Evolutionary conservation across 2,329 filamentous ascomycete species (phyloP), one percentile per base, ranked within the genome.

Genomic region (Fusarium avenaceum): DNA sequence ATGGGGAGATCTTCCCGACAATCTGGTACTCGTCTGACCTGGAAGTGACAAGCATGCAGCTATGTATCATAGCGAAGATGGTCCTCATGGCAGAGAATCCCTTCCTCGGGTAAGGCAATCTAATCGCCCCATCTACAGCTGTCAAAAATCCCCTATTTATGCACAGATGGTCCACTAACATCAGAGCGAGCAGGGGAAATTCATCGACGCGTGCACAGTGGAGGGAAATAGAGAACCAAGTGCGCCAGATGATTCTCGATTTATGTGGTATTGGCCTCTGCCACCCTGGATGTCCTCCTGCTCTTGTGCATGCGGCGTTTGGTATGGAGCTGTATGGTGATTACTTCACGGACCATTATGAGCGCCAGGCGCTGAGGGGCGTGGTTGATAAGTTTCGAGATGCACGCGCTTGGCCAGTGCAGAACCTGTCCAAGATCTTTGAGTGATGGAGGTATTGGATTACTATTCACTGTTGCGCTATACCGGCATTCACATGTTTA

Each of bases 341-440:
- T 50, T 81, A 80, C 46, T 81, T 81, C 60, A 80, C 79, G 3
- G 79, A 81, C 52, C 73, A 71, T 11, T 80, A 79, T 45, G 79
- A 81, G 58, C 71, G 79, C 2, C 69, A 71, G 20, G 79, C 79
- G 2, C 57, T 81, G 71, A 76, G 76, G 17, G 79, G 74, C 0
- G 81, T 81, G 4, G 78, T 80, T 6, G 82, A 84, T 48, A 82
- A 79, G 46, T 85, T 84, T 54, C 78, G 79, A 7, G 81, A 82
- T 47, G 75, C 78, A 15, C 76, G 78, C 26, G 80, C 79, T 2
- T 81, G 79, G 79, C 80, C 79, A 1, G 79, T 80, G 0, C 72
- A 76, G 57, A 76, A 76, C 11, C 55, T 80, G 33, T 71, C 79
- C 15, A 76, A 75, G 14, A 80, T 80, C 77, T 80, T 80, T 60